phyloP scores from a whole-genome alignment of 2,329 filamentous ascomycete species.

The Colletotrichum horii region DNA sequence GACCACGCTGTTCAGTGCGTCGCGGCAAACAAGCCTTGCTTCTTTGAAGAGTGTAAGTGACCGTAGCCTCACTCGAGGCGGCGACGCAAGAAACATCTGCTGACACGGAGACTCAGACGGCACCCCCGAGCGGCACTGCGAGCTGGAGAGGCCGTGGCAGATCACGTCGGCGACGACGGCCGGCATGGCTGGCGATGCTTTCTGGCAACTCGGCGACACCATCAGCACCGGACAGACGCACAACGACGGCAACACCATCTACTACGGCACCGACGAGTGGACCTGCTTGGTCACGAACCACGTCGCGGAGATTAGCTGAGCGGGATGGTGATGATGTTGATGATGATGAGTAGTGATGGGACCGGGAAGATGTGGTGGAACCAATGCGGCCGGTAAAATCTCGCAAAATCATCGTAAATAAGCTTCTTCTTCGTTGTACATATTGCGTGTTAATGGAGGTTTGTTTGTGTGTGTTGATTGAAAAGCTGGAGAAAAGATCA shows the following conservation, averaged over 20 bases:
- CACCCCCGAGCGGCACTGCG: conserved; percentile 28
- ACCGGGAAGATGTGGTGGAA: background rate
- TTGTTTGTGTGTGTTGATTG: background rate
- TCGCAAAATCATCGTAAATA: background rate
- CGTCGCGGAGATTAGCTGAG: conserved; percentile 27
- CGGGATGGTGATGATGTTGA: background rate
- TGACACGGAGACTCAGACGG: conserved; percentile 25
- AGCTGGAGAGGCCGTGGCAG: conserved; percentile 55
- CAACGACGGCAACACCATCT: conserved; percentile 52
- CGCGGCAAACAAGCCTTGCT: conserved; percentile 32
- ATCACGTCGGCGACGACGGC: conserved; percentile 31
- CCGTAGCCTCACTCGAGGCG: background rate
- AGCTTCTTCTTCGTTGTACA: background rate
- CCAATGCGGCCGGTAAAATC: background rate
- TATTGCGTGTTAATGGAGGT: background rate
- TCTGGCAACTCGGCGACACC: conserved; percentile 46
- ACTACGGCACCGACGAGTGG: conserved; percentile 44
- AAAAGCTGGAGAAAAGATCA: background rate
- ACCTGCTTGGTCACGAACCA: conserved; percentile 51
- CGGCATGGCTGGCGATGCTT: conserved; percentile 40
- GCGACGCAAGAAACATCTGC: background rate
- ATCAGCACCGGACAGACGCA: conserved; percentile 45
- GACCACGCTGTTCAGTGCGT: conserved; percentile 32
- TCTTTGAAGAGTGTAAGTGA: conserved; percentile 38
- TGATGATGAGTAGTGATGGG: background rate